Evolutionary conservation across 2,329 filamentous ascomycete species (phyloP).

Genomic region (Cercospora sp.): DNA sequence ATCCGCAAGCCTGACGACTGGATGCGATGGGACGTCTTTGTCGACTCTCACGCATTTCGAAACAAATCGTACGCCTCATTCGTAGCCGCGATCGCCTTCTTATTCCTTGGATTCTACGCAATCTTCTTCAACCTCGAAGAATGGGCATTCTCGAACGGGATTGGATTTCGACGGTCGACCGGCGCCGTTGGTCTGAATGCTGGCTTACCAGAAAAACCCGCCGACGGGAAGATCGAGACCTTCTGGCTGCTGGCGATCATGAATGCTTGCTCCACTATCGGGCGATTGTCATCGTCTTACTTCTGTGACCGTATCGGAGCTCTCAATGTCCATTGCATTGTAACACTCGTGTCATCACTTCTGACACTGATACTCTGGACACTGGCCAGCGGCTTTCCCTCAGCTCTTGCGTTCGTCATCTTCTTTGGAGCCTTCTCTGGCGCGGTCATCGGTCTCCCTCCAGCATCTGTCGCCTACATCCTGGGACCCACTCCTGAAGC

Average conservation of each 20-base stretch:
- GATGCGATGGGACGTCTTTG: conserved; percentile 38
- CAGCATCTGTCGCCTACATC: conserved; percentile 51
- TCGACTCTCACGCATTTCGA: conserved; percentile 48
- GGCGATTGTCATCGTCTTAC: conserved; percentile 48
- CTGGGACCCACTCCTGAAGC: conserved; percentile 38
- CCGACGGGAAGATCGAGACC: conserved; percentile 43
- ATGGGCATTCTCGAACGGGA: conserved; percentile 49
- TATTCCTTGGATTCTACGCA: conserved; percentile 55
- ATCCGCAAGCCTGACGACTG: conserved; percentile 45
- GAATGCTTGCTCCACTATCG: conserved; percentile 52
- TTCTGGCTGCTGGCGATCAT: conserved; percentile 53
- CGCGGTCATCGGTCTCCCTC: conserved; percentile 52
- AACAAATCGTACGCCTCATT: conserved; percentile 49
- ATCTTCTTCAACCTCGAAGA: conserved; percentile 57
- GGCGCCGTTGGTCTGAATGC: conserved; percentile 22
- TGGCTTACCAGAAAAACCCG: conserved; percentile 24
- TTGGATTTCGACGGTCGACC: conserved; percentile 39
- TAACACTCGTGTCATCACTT: conserved; percentile 45
- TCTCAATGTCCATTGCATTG: conserved; percentile 48
- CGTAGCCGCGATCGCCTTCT: conserved; percentile 46
- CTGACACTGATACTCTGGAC: conserved; percentile 50
- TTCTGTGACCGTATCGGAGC: conserved; percentile 49
- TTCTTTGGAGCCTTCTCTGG: conserved; percentile 52
- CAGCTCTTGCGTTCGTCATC: conserved; percentile 50
- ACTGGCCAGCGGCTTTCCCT: conserved; percentile 39